Conservation (phyloP, 208 protist genomes). For the Leishmania gerbilli region DNA sequence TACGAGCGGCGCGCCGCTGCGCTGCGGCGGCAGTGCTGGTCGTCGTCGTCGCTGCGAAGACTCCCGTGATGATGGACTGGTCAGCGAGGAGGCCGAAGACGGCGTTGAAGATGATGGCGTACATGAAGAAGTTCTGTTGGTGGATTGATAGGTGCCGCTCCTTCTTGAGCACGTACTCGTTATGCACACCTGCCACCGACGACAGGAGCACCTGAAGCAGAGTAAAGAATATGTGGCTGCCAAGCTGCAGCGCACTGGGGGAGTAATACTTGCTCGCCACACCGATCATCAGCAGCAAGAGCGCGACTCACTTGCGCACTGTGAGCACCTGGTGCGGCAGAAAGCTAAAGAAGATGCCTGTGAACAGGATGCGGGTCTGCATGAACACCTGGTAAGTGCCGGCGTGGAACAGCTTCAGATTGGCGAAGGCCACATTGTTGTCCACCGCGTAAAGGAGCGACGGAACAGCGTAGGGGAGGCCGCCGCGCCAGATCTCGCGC, state of each 20-base stretch:
- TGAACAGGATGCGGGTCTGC: constrained; percentile 76
- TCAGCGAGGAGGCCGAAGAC: constrained; percentile 40
- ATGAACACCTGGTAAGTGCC: constrained; percentile 81
- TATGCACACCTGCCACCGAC: constrained; percentile 67
- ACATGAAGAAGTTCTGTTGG: constrained; percentile 85
- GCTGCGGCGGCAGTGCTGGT: not conserved
- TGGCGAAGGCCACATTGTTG: constrained; percentile 85
- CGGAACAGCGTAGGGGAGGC: constrained; percentile 49
- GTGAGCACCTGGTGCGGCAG: constrained; percentile 38
- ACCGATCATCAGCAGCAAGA: constrained; percentile 53
- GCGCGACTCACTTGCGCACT: constrained; percentile 50
- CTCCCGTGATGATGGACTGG: constrained; percentile 20
- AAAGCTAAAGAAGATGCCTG: constrained; percentile 52
- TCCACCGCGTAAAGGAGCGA: constrained; percentile 79
- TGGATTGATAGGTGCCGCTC: constrained; percentile 59
- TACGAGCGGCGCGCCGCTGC: constrained; percentile 24
- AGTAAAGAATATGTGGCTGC: constrained; percentile 37
- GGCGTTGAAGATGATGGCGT: constrained; percentile 72
- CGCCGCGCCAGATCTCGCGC: constrained; percentile 39
- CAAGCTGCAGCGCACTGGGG: constrained; percentile 22
- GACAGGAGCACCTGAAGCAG: constrained; percentile 63
- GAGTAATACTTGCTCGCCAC: constrained; percentile 63
- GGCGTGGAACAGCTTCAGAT: constrained; percentile 59
- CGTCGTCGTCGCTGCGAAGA: constrained; percentile 2
- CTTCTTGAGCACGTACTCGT: constrained; percentile 78